Evolutionary conservation across 371 early-diverging fungal genomes (phyloP), one percentile per base, ranked within the genome.

Genomic region (Mortierella sp.): DNA sequence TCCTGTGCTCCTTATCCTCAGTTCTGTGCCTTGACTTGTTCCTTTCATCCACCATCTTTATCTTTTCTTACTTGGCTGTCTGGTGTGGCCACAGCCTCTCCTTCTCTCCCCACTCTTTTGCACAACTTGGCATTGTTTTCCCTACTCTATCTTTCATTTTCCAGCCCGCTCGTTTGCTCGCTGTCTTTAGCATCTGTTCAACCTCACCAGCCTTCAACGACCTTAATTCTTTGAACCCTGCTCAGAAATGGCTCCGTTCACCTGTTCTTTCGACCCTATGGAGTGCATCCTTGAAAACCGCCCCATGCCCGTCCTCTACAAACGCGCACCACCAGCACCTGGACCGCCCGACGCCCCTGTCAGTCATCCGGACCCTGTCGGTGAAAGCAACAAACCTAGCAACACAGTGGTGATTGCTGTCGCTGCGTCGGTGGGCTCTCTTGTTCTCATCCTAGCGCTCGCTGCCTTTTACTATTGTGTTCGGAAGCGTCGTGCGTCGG

Each of bases 401-500:
- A 43, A 45, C 53, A 65, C 64, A 6, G 46, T 53, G n/a, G 59
- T 43, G 5, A 59, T 72, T 37, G 56, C 72, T 29, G 53, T 66
- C 12, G 68, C 50, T 0, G 72, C 69, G 0, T 51, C 56, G 4
- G 66, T 65, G 6, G 77, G 77, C 19, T 47, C 69, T 12, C 16
- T 77, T 45, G 45, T 68, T 1, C 65, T 77, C 28, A 21, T 77
- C 58, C 57, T 72, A 7, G 29, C 59, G 7, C 65, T 77, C 14
- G 56, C 62, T 1, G 37, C 72, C 19, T 68, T 77, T 23, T 72
- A 64, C 25, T 68, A 57, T 43, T 77, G 77, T 28, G 65, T 77
- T 45, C 72, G 72, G 46, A 67, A 67, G 52, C 60, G 77, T 51
- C 68, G 72, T 25, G 77, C 77, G 25, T 72, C 72, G 1, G 61